Conservation (phyloP, 169 alveolate species). For the Plasmodium reichenowi region DNA sequence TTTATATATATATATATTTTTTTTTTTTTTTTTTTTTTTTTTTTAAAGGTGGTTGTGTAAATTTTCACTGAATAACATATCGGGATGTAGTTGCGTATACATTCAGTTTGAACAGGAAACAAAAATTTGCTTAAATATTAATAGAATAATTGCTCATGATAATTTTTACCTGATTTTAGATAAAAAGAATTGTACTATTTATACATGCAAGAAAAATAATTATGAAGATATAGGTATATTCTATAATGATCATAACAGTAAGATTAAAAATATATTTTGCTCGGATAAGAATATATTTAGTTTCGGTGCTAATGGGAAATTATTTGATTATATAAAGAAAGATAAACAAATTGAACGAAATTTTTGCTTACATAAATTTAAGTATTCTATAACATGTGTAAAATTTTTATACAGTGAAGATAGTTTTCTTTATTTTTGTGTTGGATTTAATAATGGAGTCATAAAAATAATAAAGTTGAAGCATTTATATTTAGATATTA, state of each 20-base stretch:
- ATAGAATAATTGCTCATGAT: constrained; percentile 30
- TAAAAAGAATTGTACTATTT: constrained; percentile 35
- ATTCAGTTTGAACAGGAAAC: constrained; percentile 16
- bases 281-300: constrained; percentile 35
- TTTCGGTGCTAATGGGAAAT: constrained; percentile 45
- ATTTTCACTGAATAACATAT: not conserved
- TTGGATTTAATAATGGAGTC: constrained; percentile 61
- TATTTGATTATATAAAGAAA: constrained; percentile 31
- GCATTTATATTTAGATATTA: constrained; percentile 41
- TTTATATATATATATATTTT: not conserved
- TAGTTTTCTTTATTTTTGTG: constrained; percentile 38
- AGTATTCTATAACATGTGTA: constrained; percentile 35
- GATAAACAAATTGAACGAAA: constrained; percentile 34
- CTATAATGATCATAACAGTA: constrained; percentile 42
- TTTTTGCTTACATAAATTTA: constrained; percentile 35
- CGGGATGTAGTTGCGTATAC: not conserved
- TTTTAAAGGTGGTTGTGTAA: constrained; percentile 38
- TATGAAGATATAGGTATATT: constrained; percentile 56
- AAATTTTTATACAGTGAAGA: constrained; percentile 29
- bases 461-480: constrained; percentile 44
- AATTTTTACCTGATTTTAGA: constrained; percentile 20
- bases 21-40: no score
- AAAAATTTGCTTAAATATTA: constrained; percentile 16
- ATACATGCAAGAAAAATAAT: constrained; percentile 39
- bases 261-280: constrained; percentile 38